Base-by-base conservation (phyloP, 106 monocot genomes). In the Hemerocallis citrina region DNA sequence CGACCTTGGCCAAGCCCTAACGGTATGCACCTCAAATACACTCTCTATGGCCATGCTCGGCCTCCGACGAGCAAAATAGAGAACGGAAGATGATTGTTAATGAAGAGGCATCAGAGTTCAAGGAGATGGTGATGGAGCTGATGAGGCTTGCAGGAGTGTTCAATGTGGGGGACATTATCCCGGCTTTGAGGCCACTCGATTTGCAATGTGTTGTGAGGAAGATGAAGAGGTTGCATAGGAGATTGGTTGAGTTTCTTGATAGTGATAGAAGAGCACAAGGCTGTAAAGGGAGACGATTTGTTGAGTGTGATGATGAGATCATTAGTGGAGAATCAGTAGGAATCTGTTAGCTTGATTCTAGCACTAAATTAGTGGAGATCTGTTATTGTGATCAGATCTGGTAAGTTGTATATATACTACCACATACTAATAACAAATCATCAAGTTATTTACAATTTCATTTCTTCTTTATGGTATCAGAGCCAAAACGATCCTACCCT, bases 121-220 rank as follows among this genome's bases (percentile, higher is more conserved):
- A 78, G 59, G 80, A 75, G 57, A 78, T 89, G 75, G 77, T 84
- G 41, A 21, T 59, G 57, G 89, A 84, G 72, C 50, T 84, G 7
- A 68, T 75, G 56, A 34, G 19, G 62, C 50, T 84, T 1, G 80
- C 75, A 27, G 80, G 80, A 2, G 85, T 70, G 2, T 73, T 78
- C 48, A 63, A 57, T 15, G 39, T 78, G 1, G 81, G 77, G 1
- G 85, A 85, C 59, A 81, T 75, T 55, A 62, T 89, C 14, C 75
- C 66, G 2, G 37, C 47, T 4, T 12, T 85, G 15, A 49, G 28
- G 17, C 78, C 81, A 78, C 28, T 84, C 23, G 84, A 89, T 40
- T 41, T 57, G 5, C 64, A 79, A 49, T 78, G 86, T 0, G 66
- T 82, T 27, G 79, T 75, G 55, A 41, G 48, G 11, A 67, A 61